These are phyloP conservation scores for Brassica balearica DNA, from an alignment of 441 rosid species.

Conservation along the genomic window DNA sequence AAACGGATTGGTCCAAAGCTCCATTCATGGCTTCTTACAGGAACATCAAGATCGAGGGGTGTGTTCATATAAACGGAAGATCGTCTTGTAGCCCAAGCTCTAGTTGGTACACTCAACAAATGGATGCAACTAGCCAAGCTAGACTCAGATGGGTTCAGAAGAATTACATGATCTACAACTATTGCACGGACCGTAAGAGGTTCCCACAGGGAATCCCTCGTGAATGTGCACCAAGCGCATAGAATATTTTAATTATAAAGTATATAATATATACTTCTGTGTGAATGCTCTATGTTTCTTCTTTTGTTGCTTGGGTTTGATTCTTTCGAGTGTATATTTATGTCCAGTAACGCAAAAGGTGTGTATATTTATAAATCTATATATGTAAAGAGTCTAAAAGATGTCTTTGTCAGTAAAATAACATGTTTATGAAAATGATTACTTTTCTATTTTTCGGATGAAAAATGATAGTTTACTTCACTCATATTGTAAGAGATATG, in stretches of 20 bases:
- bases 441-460: not conserved
- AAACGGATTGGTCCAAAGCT: conserved; percentile 57
- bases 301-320: conserved; percentile 3
- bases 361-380: conserved; percentile 6
- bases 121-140: conserved; percentile 42
- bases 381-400: not conserved
- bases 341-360: conserved; percentile 28
- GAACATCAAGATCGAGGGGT: conserved; percentile 56
- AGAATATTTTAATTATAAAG: not conserved
- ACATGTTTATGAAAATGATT: conserved; percentile 31
- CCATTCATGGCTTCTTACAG: conserved; percentile 58
- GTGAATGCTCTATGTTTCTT: conserved; percentile 25
- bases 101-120: conserved; percentile 44
- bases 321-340: conserved; percentile 33
- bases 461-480: not conserved
- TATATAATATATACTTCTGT: not conserved
- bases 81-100: conserved; percentile 45
- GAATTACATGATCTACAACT: conserved; percentile 60
- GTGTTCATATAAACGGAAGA: conserved; percentile 48
- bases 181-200: conserved; percentile 54
- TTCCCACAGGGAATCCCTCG: conserved; percentile 56
- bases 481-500: not conserved
- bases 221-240: conserved; percentile 47
- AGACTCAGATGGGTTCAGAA: conserved; percentile 59
- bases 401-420: conserved; percentile 19